Conservation (phyloP, 2,329 filamentous ascomycete genomes). For the Amphichorda felina region DNA sequence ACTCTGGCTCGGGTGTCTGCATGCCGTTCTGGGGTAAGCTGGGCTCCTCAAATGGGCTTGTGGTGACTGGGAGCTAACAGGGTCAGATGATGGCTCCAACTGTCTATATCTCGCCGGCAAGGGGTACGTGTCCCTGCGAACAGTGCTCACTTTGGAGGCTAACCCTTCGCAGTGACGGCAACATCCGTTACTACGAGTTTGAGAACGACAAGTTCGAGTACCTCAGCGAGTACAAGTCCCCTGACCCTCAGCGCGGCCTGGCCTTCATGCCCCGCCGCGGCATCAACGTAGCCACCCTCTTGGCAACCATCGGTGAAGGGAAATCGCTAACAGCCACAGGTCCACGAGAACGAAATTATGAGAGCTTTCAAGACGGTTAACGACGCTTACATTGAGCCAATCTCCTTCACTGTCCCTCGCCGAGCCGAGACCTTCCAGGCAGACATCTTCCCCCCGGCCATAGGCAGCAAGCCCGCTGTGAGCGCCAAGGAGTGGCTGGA, state of each 20-base stretch:
- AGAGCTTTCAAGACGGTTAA: constrained; percentile 96
- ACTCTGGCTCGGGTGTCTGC: constrained; percentile 94
- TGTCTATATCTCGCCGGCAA: constrained; percentile 95
- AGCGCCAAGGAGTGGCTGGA: constrained; percentile 73
- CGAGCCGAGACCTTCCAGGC: constrained; percentile 92
- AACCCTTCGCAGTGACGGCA: constrained; percentile 62
- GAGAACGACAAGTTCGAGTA: constrained; percentile 98
- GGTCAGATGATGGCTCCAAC: constrained; percentile 75
- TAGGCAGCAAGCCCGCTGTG: constrained; percentile 69
- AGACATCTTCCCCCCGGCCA: constrained; percentile 87
- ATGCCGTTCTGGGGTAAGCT: constrained; percentile 91
- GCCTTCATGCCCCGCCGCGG: constrained; percentile 92
- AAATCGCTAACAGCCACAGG: constrained; percentile 27
- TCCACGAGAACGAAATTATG: constrained; percentile 94
- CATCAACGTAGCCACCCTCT: constrained; percentile 55
- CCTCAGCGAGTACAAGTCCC: constrained; percentile 94
- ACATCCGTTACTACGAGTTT: constrained; percentile 98
- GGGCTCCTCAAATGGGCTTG: background rate
- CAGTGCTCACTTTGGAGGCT: background rate
- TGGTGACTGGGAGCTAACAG: background rate
- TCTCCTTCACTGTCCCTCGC: constrained; percentile 93
- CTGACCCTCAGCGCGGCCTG: constrained; percentile 85
- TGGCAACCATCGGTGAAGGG: constrained; percentile 1
- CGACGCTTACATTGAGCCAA: constrained; percentile 86
- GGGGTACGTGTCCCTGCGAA: constrained; percentile 53